A percentile compares a stretch with the other conserved stretches of the same genome.
Evolutionary conservation across 768 basidiomycete species (phyloP).

Genomic region (Agaricus blazei): DNA sequence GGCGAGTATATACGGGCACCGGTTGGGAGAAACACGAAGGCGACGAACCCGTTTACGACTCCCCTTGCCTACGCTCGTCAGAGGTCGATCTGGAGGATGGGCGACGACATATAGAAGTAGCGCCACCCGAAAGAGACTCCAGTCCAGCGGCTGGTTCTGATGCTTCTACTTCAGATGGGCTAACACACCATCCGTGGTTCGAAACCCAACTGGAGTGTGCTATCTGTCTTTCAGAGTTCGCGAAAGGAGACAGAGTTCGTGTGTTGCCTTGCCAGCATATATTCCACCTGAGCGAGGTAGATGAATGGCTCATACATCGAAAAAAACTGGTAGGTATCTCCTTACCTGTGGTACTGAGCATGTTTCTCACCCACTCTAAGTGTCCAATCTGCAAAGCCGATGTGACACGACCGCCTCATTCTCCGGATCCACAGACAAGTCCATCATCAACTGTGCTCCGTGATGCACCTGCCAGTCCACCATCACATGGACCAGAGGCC

Average conservation of each 20-base stretch:
- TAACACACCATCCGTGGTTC: conserved; percentile 62
- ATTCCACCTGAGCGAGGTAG: conserved; percentile 89
- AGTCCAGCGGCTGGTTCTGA: conserved; percentile 12
- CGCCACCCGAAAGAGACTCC: conserved; percentile 17
- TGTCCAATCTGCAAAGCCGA: conserved; percentile 93
- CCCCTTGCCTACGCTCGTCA: conserved; percentile 19
- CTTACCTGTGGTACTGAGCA: conserved; percentile 1
- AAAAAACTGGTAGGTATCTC: conserved; percentile 75
- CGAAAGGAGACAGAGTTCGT: conserved; percentile 82
- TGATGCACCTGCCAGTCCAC: conserved; percentile 1
- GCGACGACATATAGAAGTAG: conserved; percentile 14
- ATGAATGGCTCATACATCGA: conserved; percentile 87
- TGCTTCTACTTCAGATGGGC: conserved; percentile 35
- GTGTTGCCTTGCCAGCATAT: conserved; percentile 93
- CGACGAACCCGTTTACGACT: conserved; percentile 24
- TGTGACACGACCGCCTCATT: conserved; percentile 60
- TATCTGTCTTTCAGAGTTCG: conserved; percentile 87
- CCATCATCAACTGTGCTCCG: conserved; percentile 11
- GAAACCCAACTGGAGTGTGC: conserved; percentile 84
- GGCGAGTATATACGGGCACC: conserved; percentile 76
- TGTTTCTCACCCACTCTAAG: conserved; percentile 31
- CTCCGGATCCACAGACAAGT: conserved; percentile 13
- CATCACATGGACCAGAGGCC: conserved; percentile 3
- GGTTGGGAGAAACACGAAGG: conserved; percentile 78
- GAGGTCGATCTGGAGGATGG: conserved; percentile 36